phyloP scores from a whole-genome alignment of 2,329 filamentous ascomycete species.

The Botryotinia convoluta region DNA sequence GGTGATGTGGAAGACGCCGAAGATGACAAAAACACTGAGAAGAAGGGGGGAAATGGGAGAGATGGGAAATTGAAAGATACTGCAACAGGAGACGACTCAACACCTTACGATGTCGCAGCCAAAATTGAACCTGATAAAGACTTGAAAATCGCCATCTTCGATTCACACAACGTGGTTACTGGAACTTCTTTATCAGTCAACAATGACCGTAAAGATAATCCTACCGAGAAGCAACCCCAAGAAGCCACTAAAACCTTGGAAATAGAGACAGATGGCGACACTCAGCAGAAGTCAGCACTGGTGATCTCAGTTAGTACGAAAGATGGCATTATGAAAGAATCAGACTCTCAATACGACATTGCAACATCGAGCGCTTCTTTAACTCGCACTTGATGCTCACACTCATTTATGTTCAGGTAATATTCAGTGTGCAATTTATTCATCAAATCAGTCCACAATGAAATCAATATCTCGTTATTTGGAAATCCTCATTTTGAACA shows the following conservation, averaged over 20 bases:
- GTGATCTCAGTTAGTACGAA: not conserved
- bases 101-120: not conserved
- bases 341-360: not conserved
- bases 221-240: not conserved
- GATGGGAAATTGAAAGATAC: not conserved
- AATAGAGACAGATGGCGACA: not conserved
- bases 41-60: constrained; percentile 16
- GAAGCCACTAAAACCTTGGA: not conserved
- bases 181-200: not conserved
- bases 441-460: not conserved
- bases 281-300: not conserved
- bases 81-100: not conserved
- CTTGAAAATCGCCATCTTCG: not conserved
- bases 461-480: not conserved
- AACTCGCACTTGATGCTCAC: not conserved
- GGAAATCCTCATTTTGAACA: not conserved
- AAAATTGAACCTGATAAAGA: not conserved
- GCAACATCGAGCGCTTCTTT: not conserved
- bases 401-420: too few species aligned
- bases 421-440: not conserved
- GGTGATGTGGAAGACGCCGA: constrained; percentile 29
- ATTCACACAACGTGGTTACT: not conserved
- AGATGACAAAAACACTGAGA: constrained; percentile 27
- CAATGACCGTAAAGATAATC: not conserved
- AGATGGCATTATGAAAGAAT: not conserved